Conservation (phyloP, 441 rosid species). For the Eruca vesicaria region DNA sequence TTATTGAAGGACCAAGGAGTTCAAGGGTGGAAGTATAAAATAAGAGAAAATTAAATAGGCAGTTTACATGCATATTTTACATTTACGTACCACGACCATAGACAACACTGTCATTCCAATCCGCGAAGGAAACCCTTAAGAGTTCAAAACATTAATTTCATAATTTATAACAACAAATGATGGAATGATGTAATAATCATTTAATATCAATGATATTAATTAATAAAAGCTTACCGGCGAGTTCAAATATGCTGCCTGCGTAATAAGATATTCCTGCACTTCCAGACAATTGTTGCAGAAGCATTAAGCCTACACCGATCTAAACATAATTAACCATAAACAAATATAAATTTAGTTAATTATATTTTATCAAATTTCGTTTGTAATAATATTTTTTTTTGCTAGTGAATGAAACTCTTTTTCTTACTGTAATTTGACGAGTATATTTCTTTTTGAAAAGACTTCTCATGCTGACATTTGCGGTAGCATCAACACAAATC, state of each 20-base stretch:
- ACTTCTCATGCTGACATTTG: slow-evolving; percentile 19
- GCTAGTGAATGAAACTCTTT: neutral
- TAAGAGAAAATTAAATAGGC: neutral
- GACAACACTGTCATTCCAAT: slow-evolving; percentile 43
- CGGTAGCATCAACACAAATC: slow-evolving; percentile 16
- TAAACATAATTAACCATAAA: slow-evolving; percentile 13
- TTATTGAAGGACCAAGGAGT: neutral
- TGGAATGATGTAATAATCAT: neutral
- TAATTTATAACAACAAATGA: neutral
- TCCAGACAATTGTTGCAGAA: slow-evolving; percentile 50
- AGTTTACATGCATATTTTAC: neutral
- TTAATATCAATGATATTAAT: neutral
- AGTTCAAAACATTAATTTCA: neutral
- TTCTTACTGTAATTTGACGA: slow-evolving; percentile 37
- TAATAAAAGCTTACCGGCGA: slow-evolving; percentile 38
- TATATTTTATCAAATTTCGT: neutral
- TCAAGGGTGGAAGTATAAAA: neutral
- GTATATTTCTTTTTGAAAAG: slow-evolving; percentile 41
- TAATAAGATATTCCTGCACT: slow-evolving; percentile 46
- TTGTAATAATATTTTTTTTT: neutral
- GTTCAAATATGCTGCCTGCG: slow-evolving; percentile 40
- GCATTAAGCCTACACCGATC: slow-evolving; percentile 63
- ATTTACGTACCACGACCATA: slow-evolving; percentile 38
- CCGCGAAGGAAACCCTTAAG: slow-evolving; percentile 38
- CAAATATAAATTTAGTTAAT: neutral